Evolutionary conservation across 495 filamentous ascomycete species (phyloP), one percentile per base, ranked within the genome.

Genomic region (Rhizodiscina lignyota): DNA sequence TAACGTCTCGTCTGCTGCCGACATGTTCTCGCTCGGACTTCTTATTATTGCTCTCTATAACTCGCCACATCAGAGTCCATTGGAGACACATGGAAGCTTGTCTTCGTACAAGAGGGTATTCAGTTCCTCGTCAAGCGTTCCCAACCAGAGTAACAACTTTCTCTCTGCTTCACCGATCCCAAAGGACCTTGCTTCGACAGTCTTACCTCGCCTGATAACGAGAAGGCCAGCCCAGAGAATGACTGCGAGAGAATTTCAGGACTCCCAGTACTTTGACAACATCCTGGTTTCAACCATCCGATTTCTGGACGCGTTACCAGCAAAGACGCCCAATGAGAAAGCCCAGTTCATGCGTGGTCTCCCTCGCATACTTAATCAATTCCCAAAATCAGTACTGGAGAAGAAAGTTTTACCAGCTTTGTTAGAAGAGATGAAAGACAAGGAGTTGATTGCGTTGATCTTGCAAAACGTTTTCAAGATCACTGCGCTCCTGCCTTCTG

Each of bases 201-300:
- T 94, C 0, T 60, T 97, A 15, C 82, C 89, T 2, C 64, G 74
- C 27, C 64, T 96, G 20, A 81, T 96, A 38, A 86, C 89, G 0
- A 67, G 91, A 36, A 64, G 83, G 34, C 82, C 89, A 0, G 81
- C 83, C 1, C 77, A 89, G 45, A 69, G 89, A 20, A 72, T 92
- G 62, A 87, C 72, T 36, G 91, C 87, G 23, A 71, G 74, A 34
- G 86, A 93, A 43, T 96, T 97, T 40, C 87, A 97, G 50, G 73
- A 93, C 51, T 85, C 82, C 39, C 71, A 74, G 40, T 97, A 91
- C 51, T 97, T 97, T 43, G 83, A 96, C 53, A 96, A 94, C 50
- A 84, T 94, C 34, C 64, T 97, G 17, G 80, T 97, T 18, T 89
- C 84, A 1, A 89, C 91, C 0, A 85, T 97, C 35, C 85, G 91